phyloP scores from a whole-genome alignment of 2,329 filamentous ascomycete species.

The Curvularia sp. region DNA sequence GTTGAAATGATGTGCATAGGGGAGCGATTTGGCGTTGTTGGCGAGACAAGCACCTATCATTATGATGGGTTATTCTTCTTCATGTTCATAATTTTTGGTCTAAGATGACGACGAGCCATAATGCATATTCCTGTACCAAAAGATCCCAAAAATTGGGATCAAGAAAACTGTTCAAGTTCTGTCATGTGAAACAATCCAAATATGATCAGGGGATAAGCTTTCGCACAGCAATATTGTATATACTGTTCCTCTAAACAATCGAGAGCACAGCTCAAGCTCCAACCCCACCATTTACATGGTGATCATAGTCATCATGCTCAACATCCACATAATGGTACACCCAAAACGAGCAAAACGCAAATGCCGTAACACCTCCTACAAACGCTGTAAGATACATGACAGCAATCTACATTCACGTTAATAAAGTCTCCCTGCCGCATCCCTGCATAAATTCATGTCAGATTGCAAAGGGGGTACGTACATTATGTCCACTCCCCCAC shows the following conservation, averaged over 20 bases:
- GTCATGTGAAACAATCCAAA: neutral
- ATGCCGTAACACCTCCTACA: neutral
- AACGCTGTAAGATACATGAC: conserved; percentile 3
- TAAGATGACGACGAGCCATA: neutral
- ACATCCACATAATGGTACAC: conserved; percentile 1
- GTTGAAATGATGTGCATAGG: neutral
- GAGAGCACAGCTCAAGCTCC: neutral
- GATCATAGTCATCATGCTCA: neutral
- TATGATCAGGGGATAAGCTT: neutral
- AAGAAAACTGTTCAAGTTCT: neutral
- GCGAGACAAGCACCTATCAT: neutral
- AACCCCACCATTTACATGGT: neutral
- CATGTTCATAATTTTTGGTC: neutral
- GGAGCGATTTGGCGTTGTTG: neutral
- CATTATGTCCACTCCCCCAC: conserved; percentile 1
- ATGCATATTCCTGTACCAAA: neutral
- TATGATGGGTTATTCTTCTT: neutral
- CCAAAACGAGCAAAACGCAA: conserved; percentile 1
- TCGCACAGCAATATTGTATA: neutral
- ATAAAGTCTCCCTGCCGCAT: neutral
- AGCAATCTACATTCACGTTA: neutral
- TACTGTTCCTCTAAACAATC: neutral
- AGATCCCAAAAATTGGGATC: too few species aligned
- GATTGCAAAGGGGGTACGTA: neutral
- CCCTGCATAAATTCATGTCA: neutral